A percentile compares a stretch with the other conserved stretches of the same genome.
These are phyloP conservation scores for Bipolaris zeicola DNA, from an alignment of 2,329 filamentous ascomycete species.

Conservation along the genomic window DNA sequence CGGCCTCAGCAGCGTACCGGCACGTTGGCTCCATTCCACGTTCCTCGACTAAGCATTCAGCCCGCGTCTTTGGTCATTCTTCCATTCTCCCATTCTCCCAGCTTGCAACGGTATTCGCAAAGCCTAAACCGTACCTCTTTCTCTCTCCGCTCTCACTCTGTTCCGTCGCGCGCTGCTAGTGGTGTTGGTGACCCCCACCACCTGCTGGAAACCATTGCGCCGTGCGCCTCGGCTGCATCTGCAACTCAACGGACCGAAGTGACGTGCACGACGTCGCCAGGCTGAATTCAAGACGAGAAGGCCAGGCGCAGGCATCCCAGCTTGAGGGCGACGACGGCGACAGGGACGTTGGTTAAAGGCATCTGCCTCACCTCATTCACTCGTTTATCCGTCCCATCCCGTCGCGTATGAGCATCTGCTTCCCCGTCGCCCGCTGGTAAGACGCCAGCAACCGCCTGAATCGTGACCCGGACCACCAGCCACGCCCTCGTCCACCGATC, in stretches of 20 bases:
- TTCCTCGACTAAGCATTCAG: slow-evolving; percentile 13
- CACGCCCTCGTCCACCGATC: slow-evolving; percentile 26
- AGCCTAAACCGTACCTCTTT: background rate
- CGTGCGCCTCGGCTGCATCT: slow-evolving; percentile 18
- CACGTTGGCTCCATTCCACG: slow-evolving; percentile 21
- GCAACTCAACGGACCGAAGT: slow-evolving; percentile 20
- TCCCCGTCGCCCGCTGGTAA: slow-evolving; percentile 12
- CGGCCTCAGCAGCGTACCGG: slow-evolving; percentile 24
- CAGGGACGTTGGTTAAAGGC: slow-evolving; percentile 7
- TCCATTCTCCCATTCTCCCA: background rate
- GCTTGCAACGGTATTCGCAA: background rate
- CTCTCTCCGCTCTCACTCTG: background rate
- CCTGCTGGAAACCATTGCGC: slow-evolving; percentile 9
- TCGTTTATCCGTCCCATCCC: slow-evolving; percentile 15
- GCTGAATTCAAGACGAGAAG: slow-evolving; percentile 24
- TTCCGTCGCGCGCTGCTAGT: slow-evolving; percentile 12
- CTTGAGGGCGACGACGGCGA: background rate
- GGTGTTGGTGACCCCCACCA: slow-evolving; percentile 3
- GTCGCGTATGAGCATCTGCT: background rate
- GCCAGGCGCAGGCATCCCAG: background rate
- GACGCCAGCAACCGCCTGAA: slow-evolving; percentile 26
- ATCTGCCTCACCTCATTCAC: slow-evolving; percentile 17
- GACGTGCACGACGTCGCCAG: slow-evolving; percentile 29
- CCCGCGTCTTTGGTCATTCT: slow-evolving; percentile 1
- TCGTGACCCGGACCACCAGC: slow-evolving; percentile 24